These are phyloP conservation scores for Eragrostis nindensis DNA, from an alignment of 176 grass and related monocot genomes.

Conservation along the genomic window DNA sequence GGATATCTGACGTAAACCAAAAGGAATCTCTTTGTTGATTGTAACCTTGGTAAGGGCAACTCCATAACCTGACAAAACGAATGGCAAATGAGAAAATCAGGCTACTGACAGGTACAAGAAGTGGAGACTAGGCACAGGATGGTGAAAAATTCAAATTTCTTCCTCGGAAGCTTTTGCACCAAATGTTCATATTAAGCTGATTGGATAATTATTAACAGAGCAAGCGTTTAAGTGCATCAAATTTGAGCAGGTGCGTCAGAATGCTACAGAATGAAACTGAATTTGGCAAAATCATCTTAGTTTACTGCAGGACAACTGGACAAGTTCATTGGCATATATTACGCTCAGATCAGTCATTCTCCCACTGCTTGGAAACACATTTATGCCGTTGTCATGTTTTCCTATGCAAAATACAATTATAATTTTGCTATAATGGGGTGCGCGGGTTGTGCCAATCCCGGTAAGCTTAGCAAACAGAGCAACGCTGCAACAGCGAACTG, in stretches of 20 bases:
- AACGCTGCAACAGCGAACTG: not conserved
- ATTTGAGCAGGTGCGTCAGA: not conserved
- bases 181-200: not conserved
- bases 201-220: not conserved
- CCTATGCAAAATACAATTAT: not conserved
- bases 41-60: conserved; percentile 84
- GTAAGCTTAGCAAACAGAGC: not conserved
- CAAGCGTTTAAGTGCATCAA: not conserved
- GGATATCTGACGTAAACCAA: conserved; percentile 98
- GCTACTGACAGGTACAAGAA: conserved; percentile 11
- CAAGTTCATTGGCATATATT: not conserved
- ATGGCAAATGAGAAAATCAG: conserved; percentile 21
- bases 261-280: conserved; percentile 4
- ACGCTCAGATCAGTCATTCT: not conserved
- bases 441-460: not conserved
- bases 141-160: conserved; percentile 19
- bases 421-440: not conserved
- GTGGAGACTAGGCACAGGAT: not conserved
- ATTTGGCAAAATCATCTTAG: not conserved
- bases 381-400: not conserved
- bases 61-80: conserved; percentile 71
- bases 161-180: not conserved
- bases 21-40: conserved; percentile 79
- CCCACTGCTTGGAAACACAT: not conserved
- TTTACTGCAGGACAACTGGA: not conserved